Percentiles rank a stretch among this genome's conserved stretches.
Evolutionary conservation across 78 protist species (phyloP).

Genomic region (Tieghemostelium lacteum): DNA sequence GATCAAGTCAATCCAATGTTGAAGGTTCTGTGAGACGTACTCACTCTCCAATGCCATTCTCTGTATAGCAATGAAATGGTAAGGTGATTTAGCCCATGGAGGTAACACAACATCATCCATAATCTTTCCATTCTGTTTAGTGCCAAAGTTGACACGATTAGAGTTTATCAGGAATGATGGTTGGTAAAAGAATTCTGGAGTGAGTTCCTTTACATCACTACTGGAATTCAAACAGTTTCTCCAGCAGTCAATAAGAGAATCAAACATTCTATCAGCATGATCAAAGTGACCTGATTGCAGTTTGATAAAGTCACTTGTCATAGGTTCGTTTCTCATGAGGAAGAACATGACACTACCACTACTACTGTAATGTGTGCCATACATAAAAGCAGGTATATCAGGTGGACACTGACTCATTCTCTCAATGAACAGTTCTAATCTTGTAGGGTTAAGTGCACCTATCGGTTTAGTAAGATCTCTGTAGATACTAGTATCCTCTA

Average conservation of each 20-base stretch:
- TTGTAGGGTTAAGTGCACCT: constrained; percentile 83
- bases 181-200: constrained; percentile 93
- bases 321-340: constrained; percentile 95
- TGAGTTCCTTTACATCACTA: constrained; percentile 95
- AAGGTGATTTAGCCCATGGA: constrained; percentile 93
- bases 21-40: constrained; percentile 89
- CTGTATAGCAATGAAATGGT: constrained; percentile 81
- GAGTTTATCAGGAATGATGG: constrained; percentile 92
- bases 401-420: constrained; percentile 69
- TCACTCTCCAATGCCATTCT: constrained; percentile 95
- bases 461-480: constrained; percentile 94
- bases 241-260: constrained; percentile 93
- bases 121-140: constrained; percentile 76
- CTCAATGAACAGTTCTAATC: constrained; percentile 75
- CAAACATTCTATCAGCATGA: constrained; percentile 97
- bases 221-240: constrained; percentile 81
- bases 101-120: constrained; percentile 92
- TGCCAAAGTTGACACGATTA: constrained; percentile 87
- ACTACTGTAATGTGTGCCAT: constrained; percentile 96
- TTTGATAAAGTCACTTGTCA: constrained; percentile 62
- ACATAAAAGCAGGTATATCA: constrained; percentile 92
- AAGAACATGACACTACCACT: constrained; percentile 90
- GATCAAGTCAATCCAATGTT: constrained; percentile 97
- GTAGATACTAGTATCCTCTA: constrained; percentile 55
- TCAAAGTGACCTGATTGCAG: constrained; percentile 93